phyloP scores from a whole-genome alignment of 1,284 basidiomycete species.

The Naganishia cerealis region DNA sequence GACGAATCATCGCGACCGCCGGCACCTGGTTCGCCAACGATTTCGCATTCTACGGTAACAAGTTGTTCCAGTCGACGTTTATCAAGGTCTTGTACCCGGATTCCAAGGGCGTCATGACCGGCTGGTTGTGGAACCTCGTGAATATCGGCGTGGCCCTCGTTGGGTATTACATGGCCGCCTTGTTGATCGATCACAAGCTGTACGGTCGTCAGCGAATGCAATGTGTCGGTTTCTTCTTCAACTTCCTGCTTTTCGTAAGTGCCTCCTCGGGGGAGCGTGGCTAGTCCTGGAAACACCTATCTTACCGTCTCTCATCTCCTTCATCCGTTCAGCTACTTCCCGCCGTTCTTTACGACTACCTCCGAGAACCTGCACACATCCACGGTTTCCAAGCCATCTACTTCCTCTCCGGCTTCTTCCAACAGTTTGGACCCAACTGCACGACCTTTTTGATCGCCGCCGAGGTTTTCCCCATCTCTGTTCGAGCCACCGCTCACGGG shows the following conservation, averaged over 20 bases:
- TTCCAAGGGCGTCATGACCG: conserved; percentile 51
- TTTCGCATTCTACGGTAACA: conserved; percentile 58
- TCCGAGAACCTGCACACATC: conserved; percentile 50
- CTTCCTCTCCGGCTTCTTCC: conserved; percentile 59
- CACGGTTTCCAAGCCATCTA: conserved; percentile 58
- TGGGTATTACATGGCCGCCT: conserved; percentile 60
- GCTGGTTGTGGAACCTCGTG: conserved; percentile 60
- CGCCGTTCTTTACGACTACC: conserved; percentile 52
- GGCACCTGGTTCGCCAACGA: conserved; percentile 60
- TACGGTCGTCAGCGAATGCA: conserved; percentile 57
- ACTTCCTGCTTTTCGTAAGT: conserved; percentile 56
- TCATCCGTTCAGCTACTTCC: conserved; percentile 41
- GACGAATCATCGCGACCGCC: conserved; percentile 58
- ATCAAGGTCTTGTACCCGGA: conserved; percentile 58
- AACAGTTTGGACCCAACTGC: conserved; percentile 58
- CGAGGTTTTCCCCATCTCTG: conserved; percentile 59
- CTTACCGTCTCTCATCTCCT: not conserved
- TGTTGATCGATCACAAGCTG: conserved; percentile 61
- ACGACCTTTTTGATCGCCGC: conserved; percentile 56
- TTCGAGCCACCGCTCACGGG: conserved; percentile 57
- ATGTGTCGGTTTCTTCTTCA: conserved; percentile 57
- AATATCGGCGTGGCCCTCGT: conserved; percentile 56
- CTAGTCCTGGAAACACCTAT: not conserved
- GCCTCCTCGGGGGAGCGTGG: conserved; percentile 39
- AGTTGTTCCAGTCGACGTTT: conserved; percentile 55